Evolutionary conservation across 2,329 filamentous ascomycete species (phyloP).

Genomic region (Scytalidium lignicola): DNA sequence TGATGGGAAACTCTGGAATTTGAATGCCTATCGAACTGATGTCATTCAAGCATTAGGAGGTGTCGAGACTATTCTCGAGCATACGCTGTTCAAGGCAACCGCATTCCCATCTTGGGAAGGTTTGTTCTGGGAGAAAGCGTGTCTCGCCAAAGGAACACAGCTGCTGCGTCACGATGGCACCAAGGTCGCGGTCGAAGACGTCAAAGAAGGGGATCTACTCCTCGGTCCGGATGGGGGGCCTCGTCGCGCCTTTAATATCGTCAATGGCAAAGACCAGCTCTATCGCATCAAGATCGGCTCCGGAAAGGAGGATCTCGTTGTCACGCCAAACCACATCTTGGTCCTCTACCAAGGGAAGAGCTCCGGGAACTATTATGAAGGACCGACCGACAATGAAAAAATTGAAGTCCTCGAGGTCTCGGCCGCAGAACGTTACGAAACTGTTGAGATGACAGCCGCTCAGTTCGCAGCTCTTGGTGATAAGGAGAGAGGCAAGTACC

Average conservation of each 20-base stretch:
- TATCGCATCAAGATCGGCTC: constrained; percentile 42
- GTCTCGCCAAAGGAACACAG: constrained; percentile 38
- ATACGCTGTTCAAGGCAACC: constrained; percentile 94
- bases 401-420: too few species aligned
- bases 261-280: constrained; percentile 40
- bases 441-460: constrained; percentile 40
- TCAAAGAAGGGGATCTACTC: constrained; percentile 43
- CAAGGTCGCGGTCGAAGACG: constrained; percentile 41
- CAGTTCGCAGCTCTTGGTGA: constrained; percentile 36
- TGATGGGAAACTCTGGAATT: constrained; percentile 94
- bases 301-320: constrained; percentile 41
- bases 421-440: constrained; percentile 29
- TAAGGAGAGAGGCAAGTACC: constrained; percentile 31
- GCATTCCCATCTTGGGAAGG: constrained; percentile 97
- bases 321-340: constrained; percentile 44
- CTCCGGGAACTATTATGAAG: constrained; percentile 3
- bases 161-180: constrained; percentile 39
- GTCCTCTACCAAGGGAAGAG: constrained; percentile 35
- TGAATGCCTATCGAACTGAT: constrained; percentile 93
- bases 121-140: constrained; percentile 77
- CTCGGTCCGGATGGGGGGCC: constrained; percentile 42
- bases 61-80: constrained; percentile 96
- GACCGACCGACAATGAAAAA: constrained; percentile 5
- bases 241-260: constrained; percentile 44
- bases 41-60: constrained; percentile 88